Evolutionary conservation across 148 eudicot species (phyloP).

Genomic region (Arctostaphylos glauca): DNA sequence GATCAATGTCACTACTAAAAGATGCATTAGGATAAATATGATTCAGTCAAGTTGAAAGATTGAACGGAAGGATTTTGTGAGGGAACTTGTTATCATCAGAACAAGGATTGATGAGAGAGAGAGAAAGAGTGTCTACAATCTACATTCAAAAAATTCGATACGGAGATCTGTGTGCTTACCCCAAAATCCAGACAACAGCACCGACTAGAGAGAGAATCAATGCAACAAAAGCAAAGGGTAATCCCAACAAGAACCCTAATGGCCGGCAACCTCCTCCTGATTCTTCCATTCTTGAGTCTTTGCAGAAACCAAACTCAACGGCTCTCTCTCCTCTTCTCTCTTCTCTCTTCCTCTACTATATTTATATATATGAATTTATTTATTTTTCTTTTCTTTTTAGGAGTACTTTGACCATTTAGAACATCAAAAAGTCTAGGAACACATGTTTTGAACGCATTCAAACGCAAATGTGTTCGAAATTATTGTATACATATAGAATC

Average conservation of each 20-base stretch:
- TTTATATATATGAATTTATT: neutral
- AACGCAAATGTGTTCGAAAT: no score
- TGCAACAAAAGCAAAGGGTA: conserved; percentile 47
- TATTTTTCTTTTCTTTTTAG: no score
- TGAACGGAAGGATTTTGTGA: neutral
- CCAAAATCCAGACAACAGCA: conserved; percentile 43
- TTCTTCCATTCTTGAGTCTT: conserved; percentile 23
- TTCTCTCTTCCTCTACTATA: neutral
- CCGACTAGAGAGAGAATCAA: conserved; percentile 40
- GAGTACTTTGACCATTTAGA: no score
- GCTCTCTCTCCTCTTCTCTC: neutral
- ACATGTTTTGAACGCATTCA: no score
- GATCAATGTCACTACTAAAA: no score
- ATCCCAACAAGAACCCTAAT: conserved; percentile 46
- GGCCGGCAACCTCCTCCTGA: conserved; percentile 37
- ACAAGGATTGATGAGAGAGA: neutral
- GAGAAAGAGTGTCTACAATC: no score
- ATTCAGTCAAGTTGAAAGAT: neutral
- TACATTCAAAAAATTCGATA: neutral
- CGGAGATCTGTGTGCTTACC: conserved; percentile 23
- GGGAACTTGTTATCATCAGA: neutral
- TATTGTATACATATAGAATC: no score
- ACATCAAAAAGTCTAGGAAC: no score
- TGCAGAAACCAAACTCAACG: neutral
- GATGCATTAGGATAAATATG: no score